Evolutionary conservation across 1,139 yeast species (phyloP), one percentile per base, ranked within the genome.

Genomic region (Spathaspora sp.): DNA sequence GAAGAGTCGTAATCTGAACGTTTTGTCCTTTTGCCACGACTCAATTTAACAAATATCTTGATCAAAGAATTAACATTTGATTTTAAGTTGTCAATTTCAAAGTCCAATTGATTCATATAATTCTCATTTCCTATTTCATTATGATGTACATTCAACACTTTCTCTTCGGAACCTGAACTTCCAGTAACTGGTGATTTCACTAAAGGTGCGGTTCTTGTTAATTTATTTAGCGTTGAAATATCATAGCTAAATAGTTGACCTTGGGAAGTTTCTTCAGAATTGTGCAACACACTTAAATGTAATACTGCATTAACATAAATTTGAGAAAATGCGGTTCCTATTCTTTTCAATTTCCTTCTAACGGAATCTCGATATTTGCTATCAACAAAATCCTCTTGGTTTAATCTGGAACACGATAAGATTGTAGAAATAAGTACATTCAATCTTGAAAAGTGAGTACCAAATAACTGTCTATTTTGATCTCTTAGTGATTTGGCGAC

Each of bases 271-370:
- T 56, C 54, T 17, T 53, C 55, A 2, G 63, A 54, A 51, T 69
- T 58, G 48, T 71, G 72, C 62, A 72, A 64, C 18, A 69, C 68
- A 45, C 75, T 69, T 46, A 84, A 64, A 58, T 76, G 82, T 13
- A 84, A 59, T 37, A 76, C 68, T 13, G 86, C 83, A 56, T 81
- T 81, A 43, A 83, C 76, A 51, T 81, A 81, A 41, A 85, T 71
- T 52, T 82, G 84, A 2, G 87, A 76, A 50, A 81, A 74, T 2
- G 83, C 68, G 5, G 74, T 61, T 1, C 82, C 76, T 23, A 84
- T 67, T 47, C 76, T 72, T 54, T 72, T 78, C 51, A 84, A 61
- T 41, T 78, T 68, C 45, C 72, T 67, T 48, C 78, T 70, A 6
- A 82, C 71, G 5, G 76, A 65, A 26, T 58, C 61, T 44, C 78